Evolutionary conservation across 176 grass and related monocot species (phyloP), one percentile per base, ranked within the genome.

Genomic region (Lolium multiflorum): DNA sequence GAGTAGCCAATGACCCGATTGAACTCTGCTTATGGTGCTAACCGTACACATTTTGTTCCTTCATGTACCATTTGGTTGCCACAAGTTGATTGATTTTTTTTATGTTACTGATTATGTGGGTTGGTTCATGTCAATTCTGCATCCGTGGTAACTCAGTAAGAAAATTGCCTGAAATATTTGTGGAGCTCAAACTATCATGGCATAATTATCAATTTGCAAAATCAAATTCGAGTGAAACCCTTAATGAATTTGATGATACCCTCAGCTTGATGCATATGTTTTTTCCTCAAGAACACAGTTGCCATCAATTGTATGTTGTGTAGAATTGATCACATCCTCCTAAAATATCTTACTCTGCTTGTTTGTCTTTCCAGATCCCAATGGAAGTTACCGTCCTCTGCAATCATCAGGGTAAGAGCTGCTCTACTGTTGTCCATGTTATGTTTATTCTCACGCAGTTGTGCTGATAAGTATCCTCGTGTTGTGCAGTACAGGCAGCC

Each of bases 401-500:
- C 25, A 60, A 44, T 28, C 86, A 89, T 11, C 87, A 89, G 82
- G 94, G 97, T 98, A 96, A 81, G 41, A 60, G 55, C 51, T 57
- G 13, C 44, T 54, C 28, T n/a, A 12, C n/a, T 62, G 22, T 16
- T n/a, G 66, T 63, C 51, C 24, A 47, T 82, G n/a, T 65, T 49
- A 20, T 88, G 62, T 26, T 52, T 74, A 77, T 85, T 65, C 31
- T 80, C 25, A 11, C 5, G 13, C 51, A 24, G 20, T 80, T 51
- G 22, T 83, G 10, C 83, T 83, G 81, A 85, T 80, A 81, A 77
- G 18, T 82, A 68, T 54, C 64, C 65, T 92, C 67, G 65, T 87
- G 14, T 89, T 87, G 84, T 88, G 86, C 93, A 95, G 93, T 89
- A 90, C 89, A 95, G 93, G 89, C 76, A 84, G 37, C 71, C 43